phyloP scores from a whole-genome alignment of 805 yeast species.

The Wickerhamiella shivajii region DNA sequence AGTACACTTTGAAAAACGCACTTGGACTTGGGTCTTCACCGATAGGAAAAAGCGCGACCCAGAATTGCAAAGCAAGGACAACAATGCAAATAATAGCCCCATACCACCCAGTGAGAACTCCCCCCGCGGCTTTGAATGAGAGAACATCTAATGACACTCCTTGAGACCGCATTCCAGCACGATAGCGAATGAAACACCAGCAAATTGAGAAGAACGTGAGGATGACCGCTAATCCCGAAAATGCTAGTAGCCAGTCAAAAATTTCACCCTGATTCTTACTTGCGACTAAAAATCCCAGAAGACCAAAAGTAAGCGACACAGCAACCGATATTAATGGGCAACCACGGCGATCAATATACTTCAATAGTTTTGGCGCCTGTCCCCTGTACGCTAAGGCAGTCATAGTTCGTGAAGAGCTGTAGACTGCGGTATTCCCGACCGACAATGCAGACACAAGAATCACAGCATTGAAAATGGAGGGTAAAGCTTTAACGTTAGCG shows the following conservation, averaged over 20 bases:
- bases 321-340: conserved; percentile 52
- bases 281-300: conserved; percentile 40
- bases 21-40: conserved; percentile 27
- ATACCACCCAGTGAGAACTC: conserved; percentile 42
- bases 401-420: conserved; percentile 50
- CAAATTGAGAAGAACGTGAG: conserved; percentile 70
- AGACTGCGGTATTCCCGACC: conserved; percentile 55
- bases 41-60: conserved; percentile 46
- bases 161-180: conserved; percentile 43
- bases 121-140: conserved; percentile 42
- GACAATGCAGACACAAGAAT: conserved; percentile 52
- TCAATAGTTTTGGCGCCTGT: conserved; percentile 42
- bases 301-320: conserved; percentile 30
- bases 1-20: conserved; percentile 38
- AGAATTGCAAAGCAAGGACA: conserved; percentile 49
- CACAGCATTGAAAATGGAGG: conserved; percentile 54
- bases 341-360: conserved; percentile 54
- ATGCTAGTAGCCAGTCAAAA: conserved; percentile 59
- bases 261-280: conserved; percentile 34
- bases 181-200: conserved; percentile 52
- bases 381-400: conserved; percentile 53
- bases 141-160: conserved; percentile 49
- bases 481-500: conserved; percentile 50
- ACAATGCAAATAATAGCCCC: conserved; percentile 37
- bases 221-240: conserved; percentile 59